Percentiles rank a stretch among this genome's conserved stretches.
phyloP scores from a whole-genome alignment of 2,329 filamentous ascomycete genomes.

The Orbilia ellipsospora region DNA sequence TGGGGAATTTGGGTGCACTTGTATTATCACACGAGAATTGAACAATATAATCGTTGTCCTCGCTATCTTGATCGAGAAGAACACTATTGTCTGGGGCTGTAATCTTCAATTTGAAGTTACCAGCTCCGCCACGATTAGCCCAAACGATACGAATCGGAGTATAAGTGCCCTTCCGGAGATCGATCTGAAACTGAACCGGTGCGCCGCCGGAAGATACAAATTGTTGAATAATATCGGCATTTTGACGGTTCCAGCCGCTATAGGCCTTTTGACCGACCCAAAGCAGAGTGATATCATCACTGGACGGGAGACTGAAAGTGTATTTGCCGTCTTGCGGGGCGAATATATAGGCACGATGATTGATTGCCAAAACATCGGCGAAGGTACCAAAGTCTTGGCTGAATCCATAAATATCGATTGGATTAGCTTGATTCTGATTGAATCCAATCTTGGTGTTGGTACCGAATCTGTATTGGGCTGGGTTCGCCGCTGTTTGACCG shows the following conservation, averaged over 20 bases:
- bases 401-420: slow-evolving; percentile 31
- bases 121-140: slow-evolving; percentile 26
- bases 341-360: slow-evolving; percentile 57
- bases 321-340: slow-evolving; percentile 57
- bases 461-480: slow-evolving; percentile 12
- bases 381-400: slow-evolving; percentile 40
- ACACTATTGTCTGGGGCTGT: slow-evolving; percentile 22
- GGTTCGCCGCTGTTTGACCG: slow-evolving; percentile 33
- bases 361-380: slow-evolving; percentile 45
- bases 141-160: slow-evolving; percentile 34
- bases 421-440: slow-evolving; percentile 6
- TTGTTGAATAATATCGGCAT: slow-evolving; percentile 50
- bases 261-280: slow-evolving; percentile 58
- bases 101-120: slow-evolving; percentile 34
- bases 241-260: slow-evolving; percentile 56
- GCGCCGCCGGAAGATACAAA: slow-evolving; percentile 6
- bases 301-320: slow-evolving; percentile 55
- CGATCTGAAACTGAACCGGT: slow-evolving; percentile 9
- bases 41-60: slow-evolving; percentile 33
- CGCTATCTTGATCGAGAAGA: slow-evolving; percentile 23
- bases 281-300: slow-evolving; percentile 58
- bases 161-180: slow-evolving; percentile 39
- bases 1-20: slow-evolving; percentile 21
- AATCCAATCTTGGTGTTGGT: slow-evolving; percentile 19
- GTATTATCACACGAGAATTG: slow-evolving; percentile 28